Percentiles rank a stretch among this genome's conserved stretches.
Conservation (phyloP, 371 early-diverging fungal genomes). For the Nosema bombycis region DNA sequence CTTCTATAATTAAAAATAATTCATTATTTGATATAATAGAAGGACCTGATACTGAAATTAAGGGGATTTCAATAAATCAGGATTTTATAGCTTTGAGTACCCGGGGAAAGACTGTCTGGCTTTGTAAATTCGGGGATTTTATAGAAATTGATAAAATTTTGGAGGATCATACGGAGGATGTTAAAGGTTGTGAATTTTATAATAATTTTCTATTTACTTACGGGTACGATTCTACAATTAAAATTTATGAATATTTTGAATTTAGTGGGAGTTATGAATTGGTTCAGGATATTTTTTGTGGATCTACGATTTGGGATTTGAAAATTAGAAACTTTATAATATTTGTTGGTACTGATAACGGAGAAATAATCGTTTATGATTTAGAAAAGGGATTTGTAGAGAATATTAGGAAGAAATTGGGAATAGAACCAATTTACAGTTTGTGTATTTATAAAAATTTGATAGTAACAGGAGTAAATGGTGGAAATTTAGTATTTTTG, state of each 20-base stretch:
- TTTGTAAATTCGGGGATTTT: conserved; percentile 30
- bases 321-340: conserved; percentile 29
- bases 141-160: conserved; percentile 58
- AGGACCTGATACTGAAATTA: conserved; percentile 65
- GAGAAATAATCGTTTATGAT: conserved; percentile 39
- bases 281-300: conserved; percentile 42
- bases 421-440: conserved; percentile 36
- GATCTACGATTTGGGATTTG: conserved; percentile 54
- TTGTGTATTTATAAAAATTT: conserved; percentile 17
- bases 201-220: conserved; percentile 48
- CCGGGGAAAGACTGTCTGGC: conserved; percentile 59
- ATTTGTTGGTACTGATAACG: conserved; percentile 42
- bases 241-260: conserved; percentile 52
- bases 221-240: conserved; percentile 60
- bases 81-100: conserved; percentile 52
- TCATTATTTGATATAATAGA: conserved; percentile 53
- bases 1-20: conserved; percentile 29
- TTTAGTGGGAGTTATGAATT: conserved; percentile 46
- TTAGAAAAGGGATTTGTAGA: conserved; percentile 39
- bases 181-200: conserved; percentile 57
- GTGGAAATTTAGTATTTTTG: conserved; percentile 29
- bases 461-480: conserved; percentile 14
- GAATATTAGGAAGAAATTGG: conserved; percentile 7
- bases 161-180: conserved; percentile 62
- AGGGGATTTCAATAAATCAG: conserved; percentile 39